phyloP scores from a whole-genome alignment of 306 rosid species.

The Sphenostylis stenocarpa region DNA sequence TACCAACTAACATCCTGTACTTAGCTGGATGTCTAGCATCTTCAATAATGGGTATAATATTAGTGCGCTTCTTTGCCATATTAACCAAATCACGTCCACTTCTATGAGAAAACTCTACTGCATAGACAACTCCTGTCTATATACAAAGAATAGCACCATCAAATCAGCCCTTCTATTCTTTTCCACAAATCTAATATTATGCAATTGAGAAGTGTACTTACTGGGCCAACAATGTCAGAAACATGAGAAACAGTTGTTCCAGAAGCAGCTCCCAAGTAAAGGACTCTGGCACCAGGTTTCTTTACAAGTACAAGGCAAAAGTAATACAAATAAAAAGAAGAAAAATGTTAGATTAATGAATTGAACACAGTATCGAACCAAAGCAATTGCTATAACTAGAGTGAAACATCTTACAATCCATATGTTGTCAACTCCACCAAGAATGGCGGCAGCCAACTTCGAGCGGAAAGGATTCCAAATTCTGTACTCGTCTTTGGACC shows the following conservation, averaged over 20 bases:
- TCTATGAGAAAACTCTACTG: conserved; percentile 91
- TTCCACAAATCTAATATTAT: not conserved
- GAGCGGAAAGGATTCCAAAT: conserved; percentile 96
- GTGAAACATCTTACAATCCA: conserved; percentile 59
- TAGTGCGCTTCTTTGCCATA: conserved; percentile 94
- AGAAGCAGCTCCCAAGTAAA: conserved; percentile 95
- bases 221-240: conserved; percentile 92
- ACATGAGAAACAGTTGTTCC: conserved; percentile 96
- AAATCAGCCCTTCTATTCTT: not conserved
- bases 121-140: conserved; percentile 86
- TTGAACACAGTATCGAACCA: too few relatives aligned
- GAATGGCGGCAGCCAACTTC: conserved; percentile 88
- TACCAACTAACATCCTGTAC: conserved; percentile 88
- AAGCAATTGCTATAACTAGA: too few relatives aligned
- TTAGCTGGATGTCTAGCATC: conserved; percentile 96
- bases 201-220: conserved; percentile 31
- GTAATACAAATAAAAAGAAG: not conserved
- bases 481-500: conserved; percentile 73
- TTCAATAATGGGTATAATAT: conserved; percentile 90
- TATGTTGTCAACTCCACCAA: conserved; percentile 85
- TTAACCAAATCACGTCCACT: conserved; percentile 96
- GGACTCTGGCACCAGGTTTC: conserved; percentile 84
- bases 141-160: not conserved
- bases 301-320: not conserved
- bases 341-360: not conserved